Evolutionary conservation across 2,329 filamentous ascomycete species (phyloP), one percentile per base, ranked within the genome.

Genomic region (Aspergillus unguis): DNA sequence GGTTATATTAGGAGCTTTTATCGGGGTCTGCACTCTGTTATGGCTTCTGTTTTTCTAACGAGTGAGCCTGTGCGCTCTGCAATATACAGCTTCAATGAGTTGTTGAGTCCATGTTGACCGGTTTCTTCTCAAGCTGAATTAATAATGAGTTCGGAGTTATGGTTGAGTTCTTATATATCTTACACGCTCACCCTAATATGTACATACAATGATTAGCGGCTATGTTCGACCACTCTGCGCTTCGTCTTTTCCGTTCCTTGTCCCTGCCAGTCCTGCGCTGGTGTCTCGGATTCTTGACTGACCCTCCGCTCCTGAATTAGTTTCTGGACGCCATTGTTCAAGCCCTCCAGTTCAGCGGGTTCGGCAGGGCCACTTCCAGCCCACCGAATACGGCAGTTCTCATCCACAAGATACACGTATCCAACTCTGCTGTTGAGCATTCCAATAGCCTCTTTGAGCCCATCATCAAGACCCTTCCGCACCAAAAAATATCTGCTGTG

Each of bases 331-430:
- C 71, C 73, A 27, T 67, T 64, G 50, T 77, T 75, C 56, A 79
- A 60, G 11, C 66, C 68, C 50, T 73, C 70, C 58, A 74, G 61
- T 65, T 75, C 74, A 25, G 61, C 63, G 31, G 65, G 59, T 53
- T 75, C 68, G 10, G 75, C 73, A 46, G 73, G 66, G 36, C 71
- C 76, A 57, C 91, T 95, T 3, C 89, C 94, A 0, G 92, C 94
- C 94, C 94, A 99, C 52, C 94, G 83, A 62, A 99, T 95, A 73
- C 85, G 88, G 70, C 91, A 96, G 58, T 92, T 80, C 57, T 85
- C 79, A 69, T 99, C 94, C 53, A 99, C 79, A 44, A 99, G 79
- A 72, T 96, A 99, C 4, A 92, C 87, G 74, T 96, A 97, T 35
- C 92, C 92, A 32, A 96, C 92, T 72, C 92, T 95, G 60, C 84